Evolutionary conservation across 2,329 filamentous ascomycete genomes (phyloP).

Genomic region (Penicillium oxalicum): DNA sequence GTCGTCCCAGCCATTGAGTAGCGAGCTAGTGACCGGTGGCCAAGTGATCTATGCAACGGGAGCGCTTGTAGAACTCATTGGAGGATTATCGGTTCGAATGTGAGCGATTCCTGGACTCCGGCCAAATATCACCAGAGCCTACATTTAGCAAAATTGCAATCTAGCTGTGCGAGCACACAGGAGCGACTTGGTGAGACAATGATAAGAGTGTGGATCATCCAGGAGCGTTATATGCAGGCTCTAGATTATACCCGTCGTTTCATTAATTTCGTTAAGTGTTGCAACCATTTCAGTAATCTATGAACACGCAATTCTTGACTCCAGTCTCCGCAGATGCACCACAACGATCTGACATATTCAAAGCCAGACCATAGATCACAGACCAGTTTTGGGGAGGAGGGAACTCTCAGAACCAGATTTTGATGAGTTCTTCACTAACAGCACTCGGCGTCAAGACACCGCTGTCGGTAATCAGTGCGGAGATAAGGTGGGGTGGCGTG

Average conservation of each 20-base stretch:
- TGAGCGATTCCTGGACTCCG: too few species aligned
- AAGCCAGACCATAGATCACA: neutral
- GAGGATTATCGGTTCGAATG: too few species aligned
- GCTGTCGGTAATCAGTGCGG: conserved; percentile 59
- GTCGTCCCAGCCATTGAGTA: too few species aligned
- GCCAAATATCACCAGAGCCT: too few species aligned
- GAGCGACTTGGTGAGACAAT: too few species aligned
- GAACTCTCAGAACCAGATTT: conserved; percentile 48
- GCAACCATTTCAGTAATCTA: neutral
- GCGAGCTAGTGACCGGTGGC: too few species aligned
- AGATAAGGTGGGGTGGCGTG: conserved; percentile 56
- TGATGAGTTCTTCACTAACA: conserved; percentile 62
- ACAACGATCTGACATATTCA: neutral
- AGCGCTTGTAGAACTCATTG: too few species aligned
- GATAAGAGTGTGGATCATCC: too few species aligned
- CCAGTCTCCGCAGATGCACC: neutral
- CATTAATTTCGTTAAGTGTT: conserved; percentile 13
- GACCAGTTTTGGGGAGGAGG: neutral
- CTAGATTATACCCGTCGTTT: conserved; percentile 8
- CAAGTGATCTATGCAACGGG: too few species aligned
- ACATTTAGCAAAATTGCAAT: too few species aligned
- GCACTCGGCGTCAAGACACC: conserved; percentile 59
- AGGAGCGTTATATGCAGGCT: too few species aligned
- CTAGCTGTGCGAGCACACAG: too few species aligned
- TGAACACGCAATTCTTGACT: neutral